Evolutionary conservation across 2,329 filamentous ascomycete genomes (phyloP).

Genomic region (Penicillium sp.): DNA sequence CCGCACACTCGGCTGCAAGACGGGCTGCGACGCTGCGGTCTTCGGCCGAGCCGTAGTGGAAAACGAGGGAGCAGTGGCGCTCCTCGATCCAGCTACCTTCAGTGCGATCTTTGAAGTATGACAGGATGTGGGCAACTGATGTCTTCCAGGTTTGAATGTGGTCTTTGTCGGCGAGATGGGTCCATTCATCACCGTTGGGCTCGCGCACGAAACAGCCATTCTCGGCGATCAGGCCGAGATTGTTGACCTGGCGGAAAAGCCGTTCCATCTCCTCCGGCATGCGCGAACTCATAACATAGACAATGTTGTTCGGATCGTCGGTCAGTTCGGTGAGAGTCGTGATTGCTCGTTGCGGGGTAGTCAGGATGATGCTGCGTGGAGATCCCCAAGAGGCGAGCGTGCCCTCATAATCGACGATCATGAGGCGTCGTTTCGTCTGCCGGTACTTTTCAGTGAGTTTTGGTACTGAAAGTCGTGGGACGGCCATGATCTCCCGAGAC

Average conservation of each 20-base stretch:
- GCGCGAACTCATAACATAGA: constrained; percentile 92
- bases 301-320: constrained; percentile 75
- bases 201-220: constrained; percentile 89
- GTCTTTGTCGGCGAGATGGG: constrained; percentile 71
- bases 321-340: constrained; percentile 81
- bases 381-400: constrained; percentile 87
- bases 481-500: constrained; percentile 78
- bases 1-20: constrained; percentile 85
- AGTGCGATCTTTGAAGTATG: constrained; percentile 86
- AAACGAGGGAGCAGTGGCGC: constrained; percentile 86
- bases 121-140: constrained; percentile 77
- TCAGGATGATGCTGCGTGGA: constrained; percentile 79
- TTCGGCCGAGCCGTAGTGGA: constrained; percentile 83
- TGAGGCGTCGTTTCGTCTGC: constrained; percentile 68
- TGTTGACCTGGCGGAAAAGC: constrained; percentile 79
- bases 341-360: constrained; percentile 82
- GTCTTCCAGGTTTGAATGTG: constrained; percentile 78
- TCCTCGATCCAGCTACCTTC: constrained; percentile 87
- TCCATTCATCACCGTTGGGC: constrained; percentile 70
- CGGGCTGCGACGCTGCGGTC: constrained; percentile 74
- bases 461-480: constrained; percentile 77
- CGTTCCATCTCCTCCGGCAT: constrained; percentile 85
- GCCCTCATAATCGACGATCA: constrained; percentile 92
- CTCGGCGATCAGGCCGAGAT: constrained; percentile 87
- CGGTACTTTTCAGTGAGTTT: constrained; percentile 68